These are phyloP conservation scores for Schrenkiella parvula DNA, from an alignment of 345 rosid species.

Conservation along the genomic window DNA sequence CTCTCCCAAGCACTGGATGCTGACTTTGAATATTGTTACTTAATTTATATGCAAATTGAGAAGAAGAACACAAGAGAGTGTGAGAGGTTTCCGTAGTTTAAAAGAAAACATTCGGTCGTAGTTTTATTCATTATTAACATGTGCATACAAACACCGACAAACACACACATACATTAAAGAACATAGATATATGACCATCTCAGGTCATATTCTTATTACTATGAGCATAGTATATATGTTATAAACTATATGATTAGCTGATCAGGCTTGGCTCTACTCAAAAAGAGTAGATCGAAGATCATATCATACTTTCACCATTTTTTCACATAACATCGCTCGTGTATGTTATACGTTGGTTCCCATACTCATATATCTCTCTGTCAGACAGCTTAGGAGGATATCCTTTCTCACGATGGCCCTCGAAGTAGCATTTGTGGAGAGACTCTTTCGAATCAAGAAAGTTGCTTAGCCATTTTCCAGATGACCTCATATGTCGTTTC, in stretches of 20 bases:
- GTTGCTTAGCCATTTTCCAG: conserved; percentile 31
- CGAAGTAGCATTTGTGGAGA: conserved; percentile 25
- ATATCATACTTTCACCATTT: background rate
- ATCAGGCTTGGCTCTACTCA: background rate
- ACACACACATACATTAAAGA: background rate
- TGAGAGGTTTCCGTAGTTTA: no score
- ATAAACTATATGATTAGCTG: conserved; percentile 1
- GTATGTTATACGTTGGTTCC: background rate
- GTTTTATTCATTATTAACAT: conserved; percentile 10
- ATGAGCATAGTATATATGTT: background rate
- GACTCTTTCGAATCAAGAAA: conserved; percentile 23
- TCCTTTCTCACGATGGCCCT: conserved; percentile 26
- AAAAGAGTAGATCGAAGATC: conserved; percentile 8
- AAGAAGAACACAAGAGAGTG: no score
- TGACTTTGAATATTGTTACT: no score
- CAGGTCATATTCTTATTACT: conserved; percentile 11
- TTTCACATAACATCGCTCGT: conserved; percentile 27
- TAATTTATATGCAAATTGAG: no score
- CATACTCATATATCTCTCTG: background rate
- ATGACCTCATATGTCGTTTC: conserved; percentile 38
- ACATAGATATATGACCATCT: conserved; percentile 1
- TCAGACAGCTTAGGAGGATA: conserved; percentile 23
- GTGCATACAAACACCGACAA: background rate
- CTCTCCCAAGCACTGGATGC: no score
- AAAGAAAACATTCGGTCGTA: background rate